phyloP scores from a whole-genome alignment of 805 yeast species.

The Tetrapisispora taiwanensis region DNA sequence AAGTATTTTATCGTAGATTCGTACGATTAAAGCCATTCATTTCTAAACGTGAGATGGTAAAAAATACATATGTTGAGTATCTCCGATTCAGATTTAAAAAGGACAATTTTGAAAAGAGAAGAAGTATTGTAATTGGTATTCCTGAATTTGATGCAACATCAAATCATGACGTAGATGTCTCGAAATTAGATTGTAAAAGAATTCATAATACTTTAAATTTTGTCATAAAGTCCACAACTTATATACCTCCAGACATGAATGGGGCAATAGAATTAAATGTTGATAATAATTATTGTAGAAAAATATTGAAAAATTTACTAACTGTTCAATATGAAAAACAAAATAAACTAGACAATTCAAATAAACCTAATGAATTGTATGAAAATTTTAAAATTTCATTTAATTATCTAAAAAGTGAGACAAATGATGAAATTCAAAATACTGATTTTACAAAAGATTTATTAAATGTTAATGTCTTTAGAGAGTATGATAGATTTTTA shows the following conservation, averaged over 20 bases:
- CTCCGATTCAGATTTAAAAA: constrained; percentile 21
- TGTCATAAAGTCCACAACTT: constrained; percentile 15
- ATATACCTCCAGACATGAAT: constrained; percentile 6
- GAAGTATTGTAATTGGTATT: constrained; percentile 7
- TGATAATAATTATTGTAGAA: constrained; percentile 16
- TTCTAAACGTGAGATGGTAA: constrained; percentile 19
- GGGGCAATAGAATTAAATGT: constrained; percentile 3
- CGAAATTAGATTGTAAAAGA: no score
- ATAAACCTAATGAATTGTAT: not conserved
- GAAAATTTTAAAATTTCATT: constrained; percentile 9
- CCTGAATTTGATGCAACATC: not conserved
- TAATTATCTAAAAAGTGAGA: constrained; percentile 8
- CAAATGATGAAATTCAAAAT: not conserved
- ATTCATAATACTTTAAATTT: constrained; percentile 18
- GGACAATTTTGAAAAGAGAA: constrained; percentile 21
- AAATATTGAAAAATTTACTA: constrained; percentile 22
- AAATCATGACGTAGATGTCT: no score
- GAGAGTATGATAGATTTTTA: constrained; percentile 20
- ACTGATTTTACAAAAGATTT: not conserved
- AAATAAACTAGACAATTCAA: constrained; percentile 4
- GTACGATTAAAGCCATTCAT: constrained; percentile 21
- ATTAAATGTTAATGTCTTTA: constrained; percentile 6
- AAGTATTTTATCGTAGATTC: constrained; percentile 19
- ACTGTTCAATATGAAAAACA: constrained; percentile 21
- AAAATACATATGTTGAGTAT: constrained; percentile 20